Conservation (phyloP, 2,329 filamentous ascomycete genomes). For the Colletotrichum australisinense region DNA sequence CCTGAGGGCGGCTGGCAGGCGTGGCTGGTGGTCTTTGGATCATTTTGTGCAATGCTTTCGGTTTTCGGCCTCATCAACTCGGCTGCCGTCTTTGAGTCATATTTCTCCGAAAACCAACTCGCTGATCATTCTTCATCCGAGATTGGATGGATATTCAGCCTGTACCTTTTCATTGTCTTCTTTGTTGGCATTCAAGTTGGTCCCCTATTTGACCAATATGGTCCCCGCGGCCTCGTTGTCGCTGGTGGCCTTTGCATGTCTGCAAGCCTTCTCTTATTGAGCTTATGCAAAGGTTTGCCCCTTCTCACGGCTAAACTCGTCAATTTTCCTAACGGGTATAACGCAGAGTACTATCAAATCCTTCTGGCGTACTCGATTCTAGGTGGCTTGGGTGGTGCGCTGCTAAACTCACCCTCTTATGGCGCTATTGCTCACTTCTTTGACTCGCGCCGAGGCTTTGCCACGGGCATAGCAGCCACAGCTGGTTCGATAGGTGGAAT, state of each 20-base stretch:
- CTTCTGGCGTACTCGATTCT: conserved; percentile 81
- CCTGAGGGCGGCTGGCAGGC: conserved; percentile 80
- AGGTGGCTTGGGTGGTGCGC: conserved; percentile 77
- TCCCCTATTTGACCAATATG: conserved; percentile 82
- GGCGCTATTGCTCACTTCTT: conserved; percentile 85
- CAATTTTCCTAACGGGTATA: neutral
- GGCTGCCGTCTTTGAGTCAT: conserved; percentile 82
- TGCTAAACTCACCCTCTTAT: conserved; percentile 83
- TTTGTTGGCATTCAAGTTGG: conserved; percentile 86
- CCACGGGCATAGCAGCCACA: conserved; percentile 84
- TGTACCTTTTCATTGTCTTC: conserved; percentile 85
- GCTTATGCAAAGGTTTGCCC: conserved; percentile 68
- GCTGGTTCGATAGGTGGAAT: conserved; percentile 79
- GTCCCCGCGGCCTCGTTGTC: conserved; percentile 75
- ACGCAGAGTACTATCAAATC: conserved; percentile 79
- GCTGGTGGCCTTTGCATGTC: conserved; percentile 72
- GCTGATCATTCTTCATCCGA: conserved; percentile 72
- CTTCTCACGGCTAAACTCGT: neutral
- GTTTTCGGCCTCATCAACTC: conserved; percentile 80
- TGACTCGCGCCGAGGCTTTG: conserved; percentile 76
- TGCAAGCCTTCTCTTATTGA: conserved; percentile 73
- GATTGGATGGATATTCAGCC: conserved; percentile 88
- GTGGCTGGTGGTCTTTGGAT: conserved; percentile 83
- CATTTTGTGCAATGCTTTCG: conserved; percentile 77
- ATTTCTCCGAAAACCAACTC: conserved; percentile 79